Evolutionary conservation across 225 moss, liverwort and hornwort species (phyloP), one percentile per base, ranked within the genome.

Genomic region (Polytrichum commune): DNA sequence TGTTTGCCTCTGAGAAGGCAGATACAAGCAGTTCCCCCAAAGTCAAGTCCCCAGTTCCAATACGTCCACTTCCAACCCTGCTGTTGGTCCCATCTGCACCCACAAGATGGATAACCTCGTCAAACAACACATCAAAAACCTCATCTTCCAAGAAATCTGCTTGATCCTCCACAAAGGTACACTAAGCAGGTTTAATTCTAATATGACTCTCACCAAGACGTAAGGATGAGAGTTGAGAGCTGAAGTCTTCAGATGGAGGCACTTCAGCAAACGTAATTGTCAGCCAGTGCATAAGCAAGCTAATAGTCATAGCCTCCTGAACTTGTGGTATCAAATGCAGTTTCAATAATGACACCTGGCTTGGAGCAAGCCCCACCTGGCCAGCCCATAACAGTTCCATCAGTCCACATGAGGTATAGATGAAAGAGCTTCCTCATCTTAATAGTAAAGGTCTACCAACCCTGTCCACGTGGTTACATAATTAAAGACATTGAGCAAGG

Each of bases 211-310:
- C 82, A 85, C 94, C 98, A 77, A 98, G 91, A 67, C 91, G 87
- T 77, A 98, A 79, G 7, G 95, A 98, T 19, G 95, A 98, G 46
- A 98, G 83, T 78, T 98, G 95, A 70, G 92, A 87, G 79, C 92
- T 98, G 67, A 92, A 95, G 68, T 98, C 98, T 73, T 94, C 98
- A 29, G 98, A 75, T 28, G 95, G 93, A 18, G 98, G 95, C 24
- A 91, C 95, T 83, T 95, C 95, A 58, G 98, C 95, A 75, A 85
- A 98, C 27, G 85, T 95, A 58, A 98, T 85, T n/a, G 98, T 90
- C 70, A 98, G 78, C 98, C 95, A 98, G 72, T 98, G 94, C 22
- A 98, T 80, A 64, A 98, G 69, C 54, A 93, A 83, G 79, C 87
- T 90, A 66, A 81, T 76, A 29, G 89, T 84, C 74, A 90, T 83